Conservation (phyloP, 2,329 filamentous ascomycete species). For the Cladophialophora exuberans region DNA sequence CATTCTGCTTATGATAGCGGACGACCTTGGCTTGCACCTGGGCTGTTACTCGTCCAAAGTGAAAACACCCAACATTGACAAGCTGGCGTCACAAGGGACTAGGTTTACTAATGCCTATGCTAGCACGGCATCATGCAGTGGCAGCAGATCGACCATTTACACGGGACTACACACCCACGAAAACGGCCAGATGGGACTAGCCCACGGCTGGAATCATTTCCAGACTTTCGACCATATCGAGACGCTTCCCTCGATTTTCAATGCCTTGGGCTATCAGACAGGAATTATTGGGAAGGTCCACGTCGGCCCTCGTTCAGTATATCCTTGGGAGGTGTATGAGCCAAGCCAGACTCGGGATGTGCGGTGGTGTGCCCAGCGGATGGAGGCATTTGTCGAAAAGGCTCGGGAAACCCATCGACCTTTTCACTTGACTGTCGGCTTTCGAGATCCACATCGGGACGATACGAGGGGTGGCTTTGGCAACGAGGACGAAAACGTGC, state of each 20-base stretch:
- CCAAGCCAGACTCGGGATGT: conserved; percentile 52
- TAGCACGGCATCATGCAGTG: conserved; percentile 54
- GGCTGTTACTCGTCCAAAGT: conserved; percentile 42
- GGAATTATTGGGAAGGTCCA: conserved; percentile 56
- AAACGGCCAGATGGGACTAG: conserved; percentile 54
- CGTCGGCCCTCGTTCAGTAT: conserved; percentile 46
- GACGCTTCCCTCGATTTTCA: conserved; percentile 46
- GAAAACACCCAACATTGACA: conserved; percentile 48
- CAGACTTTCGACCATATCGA: conserved; percentile 50
- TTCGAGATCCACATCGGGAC: conserved; percentile 53
- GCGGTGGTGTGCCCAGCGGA: conserved; percentile 43
- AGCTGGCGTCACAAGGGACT: conserved; percentile 43
- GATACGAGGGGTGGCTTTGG: conserved; percentile 48
- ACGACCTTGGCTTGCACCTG: conserved; percentile 47
- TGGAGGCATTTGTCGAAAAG: conserved; percentile 43
- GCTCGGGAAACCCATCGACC: conserved; percentile 39
- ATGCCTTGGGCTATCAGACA: conserved; percentile 47
- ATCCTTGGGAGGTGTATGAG: conserved; percentile 48
- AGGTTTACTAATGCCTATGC: conserved; percentile 48
- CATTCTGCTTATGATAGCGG: conserved; percentile 47
- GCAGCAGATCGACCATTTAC: conserved; percentile 52
- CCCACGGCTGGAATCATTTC: conserved; percentile 46
- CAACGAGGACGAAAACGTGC: conserved; percentile 38
- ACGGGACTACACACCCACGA: conserved; percentile 53
- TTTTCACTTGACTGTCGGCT: conserved; percentile 54